Evolutionary conservation across 768 basidiomycete genomes (phyloP), one percentile per base, ranked within the genome.

Genomic region (Omphalotus guepiniiformis): DNA sequence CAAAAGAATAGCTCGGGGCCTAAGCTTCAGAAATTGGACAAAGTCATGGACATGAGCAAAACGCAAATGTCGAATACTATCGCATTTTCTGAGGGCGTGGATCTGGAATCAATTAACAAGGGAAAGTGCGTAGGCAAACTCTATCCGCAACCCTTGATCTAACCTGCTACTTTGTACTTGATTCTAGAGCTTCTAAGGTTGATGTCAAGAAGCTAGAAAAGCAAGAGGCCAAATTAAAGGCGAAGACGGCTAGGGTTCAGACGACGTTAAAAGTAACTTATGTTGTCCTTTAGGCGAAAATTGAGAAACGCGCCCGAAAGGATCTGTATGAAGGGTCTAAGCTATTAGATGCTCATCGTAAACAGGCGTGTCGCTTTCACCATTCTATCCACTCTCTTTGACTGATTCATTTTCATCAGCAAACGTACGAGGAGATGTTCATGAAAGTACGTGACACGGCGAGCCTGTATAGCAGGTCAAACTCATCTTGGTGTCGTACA

Each of bases 371-470:
- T 32, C 16, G 3, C 11, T 32, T 23, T 21, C 27, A 22, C 18
- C n/a, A 27, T 29, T 46, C 26, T 36, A 38, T 28, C 22, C 30
- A 22, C 12, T 13, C 22, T 15, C 30, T 38, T 18, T 29, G 43
- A 15, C 32, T 18, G 50, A 52, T 26, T 57, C 21, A 21, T 4
- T 16, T 38, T 15, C 49, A 25, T 16, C 57, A 98, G 85, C 93
- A 97, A 88, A 81, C 85, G 16, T 98, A 97, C 68, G 95, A 98
- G 62, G 96, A 99, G 62, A 85, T 99, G 82, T 99, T 93, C 70
- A 90, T 99, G 89, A 92, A 96, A 77, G 93, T 84, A 43, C 42
- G 26, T 47, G 6, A n/a, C 9, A 11, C 22, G 6, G 4, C 6
- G 32, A 21, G 6, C 18, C 5, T 42, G 22, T n/a, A 16, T 12